phyloP scores from a whole-genome alignment of 2,329 filamentous ascomycete species.

The Ceratocystis colombiana region DNA sequence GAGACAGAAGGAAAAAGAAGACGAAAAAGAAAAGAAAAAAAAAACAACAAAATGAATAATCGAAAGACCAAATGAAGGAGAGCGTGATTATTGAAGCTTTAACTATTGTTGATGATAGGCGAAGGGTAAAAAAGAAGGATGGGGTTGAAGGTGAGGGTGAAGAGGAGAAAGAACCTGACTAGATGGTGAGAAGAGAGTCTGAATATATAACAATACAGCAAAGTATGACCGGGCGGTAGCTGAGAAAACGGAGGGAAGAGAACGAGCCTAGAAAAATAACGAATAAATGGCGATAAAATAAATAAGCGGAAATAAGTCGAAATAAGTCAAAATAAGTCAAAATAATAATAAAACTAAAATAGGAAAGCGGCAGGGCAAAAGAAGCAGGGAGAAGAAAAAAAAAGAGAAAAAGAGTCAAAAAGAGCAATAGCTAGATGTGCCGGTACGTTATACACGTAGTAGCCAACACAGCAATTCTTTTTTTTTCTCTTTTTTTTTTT shows the following conservation, averaged over 20 bases:
- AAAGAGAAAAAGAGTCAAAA: background rate
- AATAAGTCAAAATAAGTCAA: background rate
- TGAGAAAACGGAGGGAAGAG: background rate
- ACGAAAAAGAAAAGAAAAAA: background rate
- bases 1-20: background rate
- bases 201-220: too few relatives aligned
- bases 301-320: background rate
- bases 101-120: background rate
- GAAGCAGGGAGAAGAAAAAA: background rate
- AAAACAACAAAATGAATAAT: conserved; percentile 12
- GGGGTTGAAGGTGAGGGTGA: background rate
- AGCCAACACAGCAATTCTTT: background rate
- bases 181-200: too few relatives aligned
- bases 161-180: background rate
- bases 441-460: background rate
- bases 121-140: background rate
- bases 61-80: conserved; percentile 2
- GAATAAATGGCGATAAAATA: background rate
- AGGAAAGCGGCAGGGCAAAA: background rate
- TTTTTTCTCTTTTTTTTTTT: background rate
- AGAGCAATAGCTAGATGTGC: background rate
- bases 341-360: conserved; percentile 1
- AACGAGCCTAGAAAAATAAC: background rate
- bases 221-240: background rate
- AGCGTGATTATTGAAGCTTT: background rate